Evolutionary conservation across 208 protist genomes (phyloP).

Genomic region (Trypanosoma lewisi): DNA sequence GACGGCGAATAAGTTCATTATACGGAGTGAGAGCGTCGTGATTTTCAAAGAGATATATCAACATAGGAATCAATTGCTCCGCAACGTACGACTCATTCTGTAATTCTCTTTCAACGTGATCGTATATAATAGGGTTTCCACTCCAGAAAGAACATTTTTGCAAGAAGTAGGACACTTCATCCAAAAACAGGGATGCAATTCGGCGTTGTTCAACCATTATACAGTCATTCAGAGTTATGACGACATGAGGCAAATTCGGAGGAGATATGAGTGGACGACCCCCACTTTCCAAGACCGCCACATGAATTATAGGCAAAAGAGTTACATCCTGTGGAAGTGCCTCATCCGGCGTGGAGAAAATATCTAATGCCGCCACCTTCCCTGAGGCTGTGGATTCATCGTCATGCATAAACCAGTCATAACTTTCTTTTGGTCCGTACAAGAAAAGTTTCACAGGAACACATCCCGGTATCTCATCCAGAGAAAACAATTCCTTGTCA

Average conservation of each 20-base stretch:
- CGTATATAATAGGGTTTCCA: conserved; percentile 77
- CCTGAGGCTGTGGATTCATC: conserved; percentile 57
- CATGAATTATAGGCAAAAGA: conserved; percentile 69
- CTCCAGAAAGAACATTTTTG: conserved; percentile 67
- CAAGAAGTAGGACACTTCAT: conserved; percentile 89
- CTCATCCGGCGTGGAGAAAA: conserved; percentile 81
- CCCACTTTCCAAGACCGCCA: conserved; percentile 74
- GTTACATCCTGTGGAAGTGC: conserved; percentile 68
- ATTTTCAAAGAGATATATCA: conserved; percentile 58
- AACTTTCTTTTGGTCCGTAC: conserved; percentile 72
- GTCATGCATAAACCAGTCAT: conserved; percentile 92
- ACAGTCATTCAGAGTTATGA: conserved; percentile 74
- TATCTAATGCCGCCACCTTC: conserved; percentile 60
- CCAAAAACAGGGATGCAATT: conserved; percentile 74
- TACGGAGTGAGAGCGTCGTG: conserved; percentile 35
- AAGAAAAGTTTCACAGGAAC: conserved; percentile 71
- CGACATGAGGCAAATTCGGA: conserved; percentile 79
- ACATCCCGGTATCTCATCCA: conserved; percentile 17
- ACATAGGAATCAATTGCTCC: conserved; percentile 62
- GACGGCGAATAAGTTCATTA: conserved; percentile 46
- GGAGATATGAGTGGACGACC: conserved; percentile 74
- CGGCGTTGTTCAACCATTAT: conserved; percentile 87
- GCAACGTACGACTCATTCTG: conserved; percentile 73
- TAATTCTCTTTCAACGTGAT: conserved; percentile 77
- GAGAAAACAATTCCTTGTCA: conserved; percentile 25